Base-by-base conservation (phyloP, 805 yeast species). In the Myxozyma monticola region DNA sequence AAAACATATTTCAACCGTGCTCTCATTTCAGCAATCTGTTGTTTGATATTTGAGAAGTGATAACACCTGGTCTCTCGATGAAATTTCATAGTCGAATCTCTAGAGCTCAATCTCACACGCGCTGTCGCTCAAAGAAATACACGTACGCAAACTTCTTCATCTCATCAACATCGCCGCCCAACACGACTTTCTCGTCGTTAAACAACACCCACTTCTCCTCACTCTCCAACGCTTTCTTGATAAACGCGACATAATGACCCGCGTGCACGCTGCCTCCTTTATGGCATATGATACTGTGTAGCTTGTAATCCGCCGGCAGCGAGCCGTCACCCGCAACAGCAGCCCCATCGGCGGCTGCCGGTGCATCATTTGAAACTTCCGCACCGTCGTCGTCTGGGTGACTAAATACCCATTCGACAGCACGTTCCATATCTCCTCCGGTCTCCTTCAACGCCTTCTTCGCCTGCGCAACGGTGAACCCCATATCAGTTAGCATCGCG, bases 231-330 rank as follows among this genome's bases (percentile, higher is more conserved):
- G 42, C 48, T 51, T 79, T 77, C 48, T 73, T 76, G 28, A 86
- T 72, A 61, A 85, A 89, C 0, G 83, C 86, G 35, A 90, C 96
- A 66, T 89, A 89, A 66, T 89, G 97, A 0, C 96, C 96, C 0
- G 96, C 86, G 59, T 90, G 96, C 1, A 88, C 84, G 10, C 95
- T 84, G 1, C 81, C 74, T 6, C 97, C 97, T 66, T 89, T 90
- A 67, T 89, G 97, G 65, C 96, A 88, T 14, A 90, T 74, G 4
- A 86, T 83, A 0, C 85, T 84, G 37, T 76, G 72, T 41, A 90
- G 67, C 3, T 60, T 54, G 62, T 83, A 88, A 14, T 59, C 51
- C 0, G 76, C 69, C 12, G 69, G 70, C 17, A 43, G 52, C 15
- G 46, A 28, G 12, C 46, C 62, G 9, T 59, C 56, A 1, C 64